Evolutionary conservation across 208 protist genomes (phyloP).

Genomic region (Vickermania ingenoplastis): DNA sequence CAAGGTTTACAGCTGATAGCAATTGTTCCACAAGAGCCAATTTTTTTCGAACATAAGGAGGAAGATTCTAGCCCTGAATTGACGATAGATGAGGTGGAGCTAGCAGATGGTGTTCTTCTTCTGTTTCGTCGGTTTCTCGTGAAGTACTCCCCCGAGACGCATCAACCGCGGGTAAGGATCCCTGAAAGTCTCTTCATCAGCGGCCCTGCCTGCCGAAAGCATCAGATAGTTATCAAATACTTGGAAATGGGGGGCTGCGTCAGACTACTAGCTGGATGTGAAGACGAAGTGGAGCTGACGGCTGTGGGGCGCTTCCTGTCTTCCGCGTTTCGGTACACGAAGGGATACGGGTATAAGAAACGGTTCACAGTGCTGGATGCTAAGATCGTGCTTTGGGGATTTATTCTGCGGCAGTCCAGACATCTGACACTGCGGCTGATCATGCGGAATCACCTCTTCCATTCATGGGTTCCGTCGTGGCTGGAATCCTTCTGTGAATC

Average conservation of each 20-base stretch:
- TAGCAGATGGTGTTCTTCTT: slow-evolving; percentile 34
- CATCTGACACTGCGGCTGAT: slow-evolving; percentile 14
- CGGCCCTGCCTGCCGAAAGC: slow-evolving; percentile 19
- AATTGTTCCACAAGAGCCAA: neutral
- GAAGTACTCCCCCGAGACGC: slow-evolving; percentile 18
- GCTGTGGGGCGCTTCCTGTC: slow-evolving; percentile 52
- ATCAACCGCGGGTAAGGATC: slow-evolving; percentile 37
- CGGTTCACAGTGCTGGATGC: slow-evolving; percentile 39
- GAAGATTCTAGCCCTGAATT: slow-evolving; percentile 7
- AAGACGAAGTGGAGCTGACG: slow-evolving; percentile 25
- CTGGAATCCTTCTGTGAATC: slow-evolving; percentile 29
- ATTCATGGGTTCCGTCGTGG: slow-evolving; percentile 27
- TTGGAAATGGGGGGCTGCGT: slow-evolving; percentile 29
- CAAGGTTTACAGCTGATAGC: neutral
- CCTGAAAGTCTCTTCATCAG: slow-evolving; percentile 34
- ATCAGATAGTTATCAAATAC: slow-evolving; percentile 16
- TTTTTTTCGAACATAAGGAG: slow-evolving; percentile 2
- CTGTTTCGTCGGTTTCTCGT: slow-evolving; percentile 60
- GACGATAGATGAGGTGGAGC: slow-evolving; percentile 1
- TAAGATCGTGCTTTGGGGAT: slow-evolving; percentile 66
- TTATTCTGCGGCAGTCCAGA: slow-evolving; percentile 41
- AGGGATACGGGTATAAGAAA: slow-evolving; percentile 2
- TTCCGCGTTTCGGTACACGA: slow-evolving; percentile 42
- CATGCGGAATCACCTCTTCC: slow-evolving; percentile 24
- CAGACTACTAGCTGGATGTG: slow-evolving; percentile 7